Evolutionary conservation across 164 flowering plant species (phyloP).

Genomic region (Tinospora cordifolia): DNA sequence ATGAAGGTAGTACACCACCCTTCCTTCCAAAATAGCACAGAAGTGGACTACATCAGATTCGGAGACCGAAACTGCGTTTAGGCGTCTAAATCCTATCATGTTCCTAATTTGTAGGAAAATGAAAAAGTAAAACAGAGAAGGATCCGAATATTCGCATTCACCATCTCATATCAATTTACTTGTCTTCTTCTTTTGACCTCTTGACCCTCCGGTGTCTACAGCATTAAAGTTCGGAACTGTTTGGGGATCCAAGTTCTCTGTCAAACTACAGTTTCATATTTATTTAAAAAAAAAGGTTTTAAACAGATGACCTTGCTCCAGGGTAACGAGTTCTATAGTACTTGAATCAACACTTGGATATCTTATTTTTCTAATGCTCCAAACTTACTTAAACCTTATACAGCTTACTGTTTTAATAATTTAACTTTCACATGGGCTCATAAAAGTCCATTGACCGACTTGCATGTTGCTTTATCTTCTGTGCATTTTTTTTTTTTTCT

Average conservation of each 20-base stretch:
- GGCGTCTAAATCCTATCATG: neutral
- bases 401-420: neutral
- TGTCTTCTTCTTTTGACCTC: too few relatives aligned
- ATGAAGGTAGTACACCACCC: too few relatives aligned
- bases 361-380: neutral
- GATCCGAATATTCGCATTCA: neutral
- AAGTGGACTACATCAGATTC: neutral
- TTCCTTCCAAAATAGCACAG: neutral
- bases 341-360: too few relatives aligned
- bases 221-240: too few relatives aligned
- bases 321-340: too few relatives aligned
- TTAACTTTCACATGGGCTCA: neutral
- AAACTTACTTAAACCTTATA: neutral
- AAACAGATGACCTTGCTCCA: too few relatives aligned
- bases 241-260: too few relatives aligned
- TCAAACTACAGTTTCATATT: too few relatives aligned
- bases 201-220: too few relatives aligned
- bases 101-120: neutral
- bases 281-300: too few relatives aligned
- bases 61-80: neutral
- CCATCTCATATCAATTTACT: neutral
- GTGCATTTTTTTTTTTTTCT: neutral
- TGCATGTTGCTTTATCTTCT: neutral
- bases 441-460: constrained; percentile 2
- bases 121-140: neutral